phyloP scores from a whole-genome alignment of 2,329 filamentous ascomycete species.

The Pseudocercospora crystallina region DNA sequence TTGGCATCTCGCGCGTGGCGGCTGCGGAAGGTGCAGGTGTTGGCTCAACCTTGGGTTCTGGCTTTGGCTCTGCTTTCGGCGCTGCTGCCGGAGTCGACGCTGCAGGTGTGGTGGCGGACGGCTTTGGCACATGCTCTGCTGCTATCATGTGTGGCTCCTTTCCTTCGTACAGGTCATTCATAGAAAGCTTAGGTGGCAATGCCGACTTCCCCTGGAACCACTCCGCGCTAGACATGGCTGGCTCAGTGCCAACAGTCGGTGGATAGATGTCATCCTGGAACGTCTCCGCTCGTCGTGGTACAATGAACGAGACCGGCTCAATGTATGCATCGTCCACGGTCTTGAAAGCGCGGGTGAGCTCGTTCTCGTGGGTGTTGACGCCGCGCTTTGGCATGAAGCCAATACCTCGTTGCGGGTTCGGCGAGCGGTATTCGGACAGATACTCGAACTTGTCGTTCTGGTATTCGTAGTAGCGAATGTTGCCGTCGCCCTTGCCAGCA shows the following conservation, averaged over 20 bases:
- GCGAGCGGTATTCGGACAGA: conserved; percentile 95
- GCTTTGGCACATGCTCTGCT: conserved; percentile 62
- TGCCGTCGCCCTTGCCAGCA: conserved; percentile 96
- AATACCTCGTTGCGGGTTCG: conserved; percentile 88
- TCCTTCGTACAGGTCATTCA: conserved; percentile 89
- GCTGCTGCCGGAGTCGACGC: conserved; percentile 36
- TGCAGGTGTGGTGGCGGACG: conserved; percentile 25
- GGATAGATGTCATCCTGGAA: conserved; percentile 98
- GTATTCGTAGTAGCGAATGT: conserved; percentile 98
- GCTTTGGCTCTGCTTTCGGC: conserved; percentile 49
- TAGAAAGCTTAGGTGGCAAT: conserved; percentile 85
- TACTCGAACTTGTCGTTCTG: conserved; percentile 99
- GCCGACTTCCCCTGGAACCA: conserved; percentile 81
- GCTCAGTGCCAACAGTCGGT: conserved; percentile 74
- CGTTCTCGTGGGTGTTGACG: conserved; percentile 94
- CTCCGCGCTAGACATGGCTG: conserved; percentile 75
- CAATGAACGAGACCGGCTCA: conserved; percentile 96
- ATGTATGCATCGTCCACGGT: conserved; percentile 93
- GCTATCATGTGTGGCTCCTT: conserved; percentile 74
- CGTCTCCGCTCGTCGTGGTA: conserved; percentile 85
- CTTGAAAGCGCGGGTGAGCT: conserved; percentile 94
- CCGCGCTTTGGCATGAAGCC: conserved; percentile 94
- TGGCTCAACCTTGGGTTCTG: conserved; percentile 52
- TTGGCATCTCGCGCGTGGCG: conserved; percentile 54
- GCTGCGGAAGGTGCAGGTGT: conserved; percentile 40